Conservation (phyloP, 805 yeast genomes). For the Candida manassasensis region DNA sequence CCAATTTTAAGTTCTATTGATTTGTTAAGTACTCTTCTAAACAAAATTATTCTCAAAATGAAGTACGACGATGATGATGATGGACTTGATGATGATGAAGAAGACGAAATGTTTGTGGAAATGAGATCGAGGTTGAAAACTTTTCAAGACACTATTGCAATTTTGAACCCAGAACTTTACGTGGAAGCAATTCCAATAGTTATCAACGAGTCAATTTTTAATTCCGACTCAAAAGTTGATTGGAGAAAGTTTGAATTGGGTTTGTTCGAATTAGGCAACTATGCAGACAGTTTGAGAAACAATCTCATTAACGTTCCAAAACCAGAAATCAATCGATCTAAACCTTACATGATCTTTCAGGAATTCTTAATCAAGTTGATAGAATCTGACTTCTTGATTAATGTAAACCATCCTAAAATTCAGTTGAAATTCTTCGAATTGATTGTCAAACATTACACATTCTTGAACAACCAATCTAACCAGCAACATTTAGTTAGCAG, state of each 20-base stretch:
- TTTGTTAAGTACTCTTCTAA: conserved; percentile 58
- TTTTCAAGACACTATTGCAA: conserved; percentile 77
- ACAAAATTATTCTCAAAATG: conserved; percentile 71
- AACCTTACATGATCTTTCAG: conserved; percentile 59
- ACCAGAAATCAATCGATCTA: conserved; percentile 57
- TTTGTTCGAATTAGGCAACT: conserved; percentile 71
- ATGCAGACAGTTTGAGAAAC: conserved; percentile 74
- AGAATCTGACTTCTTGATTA: conserved; percentile 39
- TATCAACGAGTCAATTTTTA: conserved; percentile 46
- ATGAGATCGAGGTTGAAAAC: conserved; percentile 67
- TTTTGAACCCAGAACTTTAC: conserved; percentile 54
- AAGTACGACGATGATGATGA: conserved; percentile 73
- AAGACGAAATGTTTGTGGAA: conserved; percentile 74
- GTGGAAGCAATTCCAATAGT: conserved; percentile 57
- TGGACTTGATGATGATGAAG: conserved; percentile 61
- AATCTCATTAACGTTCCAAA: conserved; percentile 71
- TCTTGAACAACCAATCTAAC: conserved; percentile 41
- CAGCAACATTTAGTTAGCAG: conserved; percentile 44
- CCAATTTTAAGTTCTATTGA: conserved; percentile 34
- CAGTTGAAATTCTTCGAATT: conserved; percentile 82
- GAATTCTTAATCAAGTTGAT: conserved; percentile 57
- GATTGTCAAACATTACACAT: conserved; percentile 70
- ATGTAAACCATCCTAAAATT: conserved; percentile 71
- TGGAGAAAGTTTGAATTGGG: conserved; percentile 91
- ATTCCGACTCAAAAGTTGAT: conserved; percentile 26